phyloP scores from a whole-genome alignment of 352 stramenopile species.

The Phytopythium cucurbitacearum region DNA sequence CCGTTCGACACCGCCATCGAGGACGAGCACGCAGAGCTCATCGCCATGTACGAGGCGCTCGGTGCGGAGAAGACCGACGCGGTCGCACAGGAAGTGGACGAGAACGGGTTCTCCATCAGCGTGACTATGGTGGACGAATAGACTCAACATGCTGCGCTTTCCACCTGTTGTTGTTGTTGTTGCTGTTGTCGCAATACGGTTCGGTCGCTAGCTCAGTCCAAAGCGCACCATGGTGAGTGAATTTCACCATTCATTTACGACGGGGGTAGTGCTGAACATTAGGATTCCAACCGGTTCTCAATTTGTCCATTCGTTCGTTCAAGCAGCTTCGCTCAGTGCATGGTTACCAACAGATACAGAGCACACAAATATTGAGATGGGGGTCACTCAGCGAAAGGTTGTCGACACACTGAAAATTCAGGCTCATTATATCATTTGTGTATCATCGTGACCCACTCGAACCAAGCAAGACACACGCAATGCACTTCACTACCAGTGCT shows the following conservation, averaged over 20 bases:
- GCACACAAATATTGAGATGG: conserved; percentile 8
- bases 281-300: too few species aligned
- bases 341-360: too few species aligned
- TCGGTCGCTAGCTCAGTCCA: too few species aligned
- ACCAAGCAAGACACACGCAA: conserved; percentile 3
- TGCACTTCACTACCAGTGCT: not conserved
- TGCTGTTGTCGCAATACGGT: too few species aligned
- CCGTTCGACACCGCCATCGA: conserved; percentile 60
- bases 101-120: conserved; percentile 14
- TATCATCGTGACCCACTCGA: conserved; percentile 53
- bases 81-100: conserved; percentile 26
- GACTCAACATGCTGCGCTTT: not conserved
- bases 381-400: conserved; percentile 65
- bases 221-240: too few species aligned
- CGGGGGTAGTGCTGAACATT: too few species aligned
- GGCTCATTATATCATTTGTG: conserved; percentile 81
- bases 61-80: conserved; percentile 46
- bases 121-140: conserved; percentile 18
- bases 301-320: too few species aligned
- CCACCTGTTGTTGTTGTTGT: too few species aligned
- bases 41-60: conserved; percentile 36
- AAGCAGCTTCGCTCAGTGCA: too few species aligned
- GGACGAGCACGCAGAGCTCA: conserved; percentile 52
- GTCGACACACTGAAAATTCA: conserved; percentile 56
- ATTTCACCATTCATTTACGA: too few species aligned